A percentile compares a stretch with the other conserved stretches of the same genome.
These are phyloP conservation scores for Thymus quinquecostatus DNA, from an alignment of 257 asterid genomes.

Conservation along the genomic window DNA sequence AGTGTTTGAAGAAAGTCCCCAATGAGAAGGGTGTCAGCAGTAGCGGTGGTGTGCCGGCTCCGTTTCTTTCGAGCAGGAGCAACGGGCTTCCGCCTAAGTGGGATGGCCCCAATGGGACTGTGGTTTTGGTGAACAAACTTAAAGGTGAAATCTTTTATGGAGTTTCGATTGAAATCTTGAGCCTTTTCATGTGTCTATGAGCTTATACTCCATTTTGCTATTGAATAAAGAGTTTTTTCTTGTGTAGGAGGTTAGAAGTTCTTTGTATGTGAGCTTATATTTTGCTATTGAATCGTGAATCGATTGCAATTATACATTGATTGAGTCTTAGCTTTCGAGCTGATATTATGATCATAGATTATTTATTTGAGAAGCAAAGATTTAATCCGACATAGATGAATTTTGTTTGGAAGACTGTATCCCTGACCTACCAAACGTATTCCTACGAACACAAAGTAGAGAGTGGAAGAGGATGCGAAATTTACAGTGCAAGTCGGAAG, in stretches of 20 bases:
- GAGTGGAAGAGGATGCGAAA: neutral
- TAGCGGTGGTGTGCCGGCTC: constrained; percentile 39
- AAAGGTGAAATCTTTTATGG: constrained; percentile 54
- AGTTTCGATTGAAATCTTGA: constrained; percentile 3
- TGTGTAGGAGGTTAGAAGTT: neutral
- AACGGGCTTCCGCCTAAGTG: constrained; percentile 91
- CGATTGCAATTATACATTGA: neutral
- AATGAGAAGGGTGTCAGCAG: constrained; percentile 44
- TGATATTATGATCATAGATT: neutral
- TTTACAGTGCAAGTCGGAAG: constrained; percentile 3
- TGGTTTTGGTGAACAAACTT: constrained; percentile 87
- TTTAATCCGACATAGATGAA: too few relatives aligned
- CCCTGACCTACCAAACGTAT: neutral
- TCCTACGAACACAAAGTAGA: too few relatives aligned
- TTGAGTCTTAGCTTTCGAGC: neutral
- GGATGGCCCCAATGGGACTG: constrained; percentile 90
- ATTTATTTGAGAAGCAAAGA: too few relatives aligned
- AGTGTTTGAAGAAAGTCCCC: constrained; percentile 93
- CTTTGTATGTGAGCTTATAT: neutral
- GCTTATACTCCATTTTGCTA: too few relatives aligned
- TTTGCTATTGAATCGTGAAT: constrained; percentile 5
- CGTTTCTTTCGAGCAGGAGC: constrained; percentile 77
- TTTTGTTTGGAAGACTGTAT: neutral
- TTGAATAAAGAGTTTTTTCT: neutral
- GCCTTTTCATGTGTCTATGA: neutral